Conservation (phyloP, 768 basidiomycete genomes). For the Tubosaeta sp. region DNA sequence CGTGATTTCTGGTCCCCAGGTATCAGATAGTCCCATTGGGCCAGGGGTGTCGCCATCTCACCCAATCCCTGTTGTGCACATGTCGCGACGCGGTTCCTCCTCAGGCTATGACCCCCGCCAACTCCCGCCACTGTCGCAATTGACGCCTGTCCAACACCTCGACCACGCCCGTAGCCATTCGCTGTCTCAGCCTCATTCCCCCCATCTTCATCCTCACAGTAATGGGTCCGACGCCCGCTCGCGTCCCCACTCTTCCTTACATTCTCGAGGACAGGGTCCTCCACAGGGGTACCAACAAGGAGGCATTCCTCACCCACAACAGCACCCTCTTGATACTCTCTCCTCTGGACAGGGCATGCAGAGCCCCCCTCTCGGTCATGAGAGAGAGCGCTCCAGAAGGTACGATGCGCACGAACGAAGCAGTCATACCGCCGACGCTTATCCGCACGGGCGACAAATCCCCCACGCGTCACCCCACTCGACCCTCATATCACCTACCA, state of each 20-base stretch:
- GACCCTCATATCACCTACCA: conserved; percentile 33
- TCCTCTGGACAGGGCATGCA: conserved; percentile 44
- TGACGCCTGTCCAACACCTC: conserved; percentile 42
- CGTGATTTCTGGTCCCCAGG: conserved; percentile 39
- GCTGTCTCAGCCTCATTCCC: conserved; percentile 36
- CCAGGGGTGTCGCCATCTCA: conserved; percentile 38
- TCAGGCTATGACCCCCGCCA: conserved; percentile 45
- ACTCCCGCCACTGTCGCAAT: conserved; percentile 44
- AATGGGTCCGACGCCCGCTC: conserved; percentile 42
- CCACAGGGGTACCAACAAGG: conserved; percentile 32
- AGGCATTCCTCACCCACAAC: conserved; percentile 40
- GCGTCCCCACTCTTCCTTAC: conserved; percentile 49
- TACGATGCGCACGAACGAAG: conserved; percentile 44
- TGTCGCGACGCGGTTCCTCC: conserved; percentile 40
- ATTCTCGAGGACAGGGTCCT: conserved; percentile 42
- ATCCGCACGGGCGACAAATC: conserved; percentile 31
- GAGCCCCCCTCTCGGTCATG: conserved; percentile 46
- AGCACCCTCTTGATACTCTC: conserved; percentile 43
- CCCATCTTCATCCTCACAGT: conserved; percentile 40
- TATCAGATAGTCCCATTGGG: conserved; percentile 47
- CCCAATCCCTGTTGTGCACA: conserved; percentile 34
- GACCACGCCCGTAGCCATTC: conserved; percentile 31
- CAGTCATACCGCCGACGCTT: conserved; percentile 32
- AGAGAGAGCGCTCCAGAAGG: conserved; percentile 43
- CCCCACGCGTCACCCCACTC: conserved; percentile 32